Base-by-base conservation (phyloP, 148 eudicot species). In the Dianthus caryophyllus region DNA sequence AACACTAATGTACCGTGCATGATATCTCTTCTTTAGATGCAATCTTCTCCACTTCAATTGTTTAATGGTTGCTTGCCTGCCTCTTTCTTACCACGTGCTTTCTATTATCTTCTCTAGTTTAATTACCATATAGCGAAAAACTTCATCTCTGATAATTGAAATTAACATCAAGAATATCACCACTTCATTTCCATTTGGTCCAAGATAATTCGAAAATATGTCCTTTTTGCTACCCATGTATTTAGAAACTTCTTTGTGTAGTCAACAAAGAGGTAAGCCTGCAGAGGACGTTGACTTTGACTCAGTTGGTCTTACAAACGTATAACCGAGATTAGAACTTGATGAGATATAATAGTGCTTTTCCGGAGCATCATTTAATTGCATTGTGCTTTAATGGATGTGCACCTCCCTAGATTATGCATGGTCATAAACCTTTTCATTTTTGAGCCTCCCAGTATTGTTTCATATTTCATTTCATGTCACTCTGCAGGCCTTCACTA, bases 401-500 rank as follows among this genome's bases (percentile, higher is more conserved):
- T 61, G 29, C 11, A 6, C 33, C 59, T 57, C 5, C 13, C 18
- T 27, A 13, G 25, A 48, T 8, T 24, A 33, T 69, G 14, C 57
- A 22, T 57, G 20, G 64, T 57, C 17, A 50, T 49, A 18, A 20
- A 22, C 20, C 21, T 22, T 22, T 74, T 58, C 30, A 9, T n/a
- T 16, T 33, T 59, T 31, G 8, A 15, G 5, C 39, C 41, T 21
- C 61, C 46, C 50, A 26, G 44, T 64, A 38, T 57, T 24, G 49
- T 27, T 39, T 54, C 9, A 49, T 51, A 52, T 75, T 29, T 29
- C 14, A 30, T 67, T 72, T 39, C n/a, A 62, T 22, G 54, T 36
- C 22, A 64, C 22, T 56, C 50, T 81, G 77, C 96, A 94, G 97
- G 96, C 86, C 65, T 94, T 90, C 73, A 90, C 96, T 3, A 68